These are phyloP conservation scores for Papiliotrema nemorosa DNA, from an alignment of 1,284 basidiomycete genomes.

Conservation along the genomic window DNA sequence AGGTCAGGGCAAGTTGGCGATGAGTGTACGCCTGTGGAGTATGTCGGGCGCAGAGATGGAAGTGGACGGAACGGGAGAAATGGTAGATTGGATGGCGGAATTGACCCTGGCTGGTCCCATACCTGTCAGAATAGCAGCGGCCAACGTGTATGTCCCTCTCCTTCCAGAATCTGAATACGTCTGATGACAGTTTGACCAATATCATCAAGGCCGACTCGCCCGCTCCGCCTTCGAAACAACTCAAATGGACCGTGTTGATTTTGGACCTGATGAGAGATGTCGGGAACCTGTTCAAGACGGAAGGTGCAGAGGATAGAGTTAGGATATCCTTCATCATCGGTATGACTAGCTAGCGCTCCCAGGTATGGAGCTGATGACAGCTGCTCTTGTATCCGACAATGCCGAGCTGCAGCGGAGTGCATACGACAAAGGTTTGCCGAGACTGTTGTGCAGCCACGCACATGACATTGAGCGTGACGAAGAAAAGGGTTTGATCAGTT, in stretches of 20 bases:
- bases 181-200: slow-evolving; percentile 31
- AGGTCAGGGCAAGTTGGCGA: slow-evolving; percentile 55
- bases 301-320: slow-evolving; percentile 34
- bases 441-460: slow-evolving; percentile 22
- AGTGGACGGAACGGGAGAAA: neutral
- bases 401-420: slow-evolving; percentile 56
- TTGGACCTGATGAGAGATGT: slow-evolving; percentile 30
- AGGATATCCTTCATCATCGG: slow-evolving; percentile 66
- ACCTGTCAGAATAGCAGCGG: slow-evolving; percentile 39
- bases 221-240: slow-evolving; percentile 7
- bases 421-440: slow-evolving; percentile 29
- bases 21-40: slow-evolving; percentile 20
- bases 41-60: slow-evolving; percentile 6
- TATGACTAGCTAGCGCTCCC: slow-evolving; percentile 45
- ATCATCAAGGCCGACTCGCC: slow-evolving; percentile 37
- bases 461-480: slow-evolving; percentile 54
- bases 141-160: slow-evolving; percentile 33
- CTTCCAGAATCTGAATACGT: neutral
- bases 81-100: slow-evolving; percentile 18
- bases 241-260: slow-evolving; percentile 14
- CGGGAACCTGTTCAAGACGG: slow-evolving; percentile 29
- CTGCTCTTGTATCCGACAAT: slow-evolving; percentile 67
- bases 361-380: slow-evolving; percentile 50
- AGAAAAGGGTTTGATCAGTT: slow-evolving; percentile 54
- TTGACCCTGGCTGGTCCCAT: slow-evolving; percentile 33